Evolutionary conservation across 1,139 yeast genomes (phyloP), one percentile per base, ranked within the genome.

Genomic region (Kluyveromyces sp.): DNA sequence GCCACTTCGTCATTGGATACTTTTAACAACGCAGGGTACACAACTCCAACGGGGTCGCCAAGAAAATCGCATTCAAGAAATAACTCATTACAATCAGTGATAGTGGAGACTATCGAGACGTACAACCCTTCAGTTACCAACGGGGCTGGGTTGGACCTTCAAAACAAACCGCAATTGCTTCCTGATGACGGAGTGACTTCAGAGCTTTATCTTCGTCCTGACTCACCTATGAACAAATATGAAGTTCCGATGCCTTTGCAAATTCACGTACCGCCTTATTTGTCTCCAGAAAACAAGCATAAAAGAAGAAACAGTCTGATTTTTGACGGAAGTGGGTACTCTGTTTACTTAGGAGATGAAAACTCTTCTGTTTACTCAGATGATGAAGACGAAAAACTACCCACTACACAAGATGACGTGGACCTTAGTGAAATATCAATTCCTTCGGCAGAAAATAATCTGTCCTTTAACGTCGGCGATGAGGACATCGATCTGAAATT

Each of bases 201-300:
- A 30, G 36, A 54, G 26, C 50, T 67, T 7, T 65, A 60, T 41
- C 44, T 67, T 13, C 53, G 64, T 8, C 58, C 68, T 2, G 59
- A 61, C 34, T 62, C 69, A 0, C 63, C 67, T 7, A 43, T 67
- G 34, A 67, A 65, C 46, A 48, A 49, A 13, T 57, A 56, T 31
- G 49, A 52, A 8, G 51, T 65, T 2, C 64, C 71, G 1, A 56
- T 67, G 1, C 71, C 71, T 3, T 53, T 64, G 15, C 65, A 65
- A 42, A 53, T 63, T 3, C 44, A 53, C 2, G 46, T 66, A 7
- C 70, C 71, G 11, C 70, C 70, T 7, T 52, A 48, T 28, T 44
- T 67, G 15, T 65, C 70, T 0, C 66, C 68, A 6, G 46, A 46
- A 33, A 65, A 65, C 47, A 59, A 55, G 43, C 22, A 49, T 7